A percentile compares a stretch with the other conserved stretches of the same genome.
Conservation (phyloP, 768 basidiomycete species). For the Mycena filopes region DNA sequence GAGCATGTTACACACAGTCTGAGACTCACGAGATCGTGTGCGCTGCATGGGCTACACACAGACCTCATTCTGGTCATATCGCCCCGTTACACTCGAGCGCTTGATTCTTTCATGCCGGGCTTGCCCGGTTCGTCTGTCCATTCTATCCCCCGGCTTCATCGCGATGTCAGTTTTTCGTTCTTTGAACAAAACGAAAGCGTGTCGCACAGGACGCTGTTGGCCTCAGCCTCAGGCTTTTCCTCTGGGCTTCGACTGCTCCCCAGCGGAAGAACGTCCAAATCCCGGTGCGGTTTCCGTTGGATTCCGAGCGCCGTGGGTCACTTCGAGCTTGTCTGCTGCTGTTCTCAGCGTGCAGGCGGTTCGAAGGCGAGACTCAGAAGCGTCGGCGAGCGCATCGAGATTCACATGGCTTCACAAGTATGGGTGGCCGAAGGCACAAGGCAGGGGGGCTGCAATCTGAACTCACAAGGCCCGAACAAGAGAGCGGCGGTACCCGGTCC, state of each 20-base stretch:
- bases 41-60: constrained; percentile 28
- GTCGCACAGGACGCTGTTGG: constrained; percentile 26
- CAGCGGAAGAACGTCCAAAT: constrained; percentile 32
- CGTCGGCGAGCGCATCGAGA: constrained; percentile 34
- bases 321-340: constrained; percentile 25
- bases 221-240: constrained; percentile 31
- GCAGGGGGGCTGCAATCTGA: constrained; percentile 10
- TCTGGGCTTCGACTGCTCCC: constrained; percentile 29
- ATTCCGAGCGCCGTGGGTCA: constrained; percentile 33
- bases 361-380: constrained; percentile 30
- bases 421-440: constrained; percentile 16
- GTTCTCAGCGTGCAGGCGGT: constrained; percentile 12
- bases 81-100: constrained; percentile 24
- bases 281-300: constrained; percentile 28
- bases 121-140: constrained; percentile 9
- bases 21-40: constrained; percentile 12
- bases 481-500: constrained; percentile 24
- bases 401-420: constrained; percentile 32
- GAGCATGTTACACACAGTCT: constrained; percentile 20
- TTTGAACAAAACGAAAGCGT: constrained; percentile 16
- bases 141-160: constrained; percentile 18
- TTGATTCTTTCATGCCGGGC: constrained; percentile 28
- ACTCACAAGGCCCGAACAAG: constrained; percentile 29
- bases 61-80: constrained; percentile 12
- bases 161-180: constrained; percentile 12